Evolutionary conservation across 768 basidiomycete species (phyloP).

Genomic region (Hypholoma sublateritium): DNA sequence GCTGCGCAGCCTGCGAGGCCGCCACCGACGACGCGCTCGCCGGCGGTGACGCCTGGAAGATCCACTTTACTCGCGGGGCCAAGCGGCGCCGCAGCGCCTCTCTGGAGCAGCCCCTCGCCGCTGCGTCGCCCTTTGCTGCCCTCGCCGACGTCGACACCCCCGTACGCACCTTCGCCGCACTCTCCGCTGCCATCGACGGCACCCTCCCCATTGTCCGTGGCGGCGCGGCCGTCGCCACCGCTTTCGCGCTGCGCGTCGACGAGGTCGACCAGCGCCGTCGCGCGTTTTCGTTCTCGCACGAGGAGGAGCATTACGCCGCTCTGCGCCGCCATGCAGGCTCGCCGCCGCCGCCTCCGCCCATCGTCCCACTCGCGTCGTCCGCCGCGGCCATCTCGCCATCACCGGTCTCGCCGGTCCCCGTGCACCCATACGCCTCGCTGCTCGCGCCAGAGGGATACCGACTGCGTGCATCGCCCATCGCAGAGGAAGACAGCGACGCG

Average conservation of each 20-base stretch:
- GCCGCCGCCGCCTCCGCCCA: not conserved
- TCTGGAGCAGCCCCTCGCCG: conserved; percentile 20
- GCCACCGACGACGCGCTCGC: conserved; percentile 56
- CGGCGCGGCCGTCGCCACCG: conserved; percentile 7
- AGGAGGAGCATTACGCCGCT: conserved; percentile 25
- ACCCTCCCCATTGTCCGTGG: not conserved
- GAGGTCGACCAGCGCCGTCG: conserved; percentile 62
- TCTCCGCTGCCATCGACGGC: conserved; percentile 7
- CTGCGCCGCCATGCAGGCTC: not conserved
- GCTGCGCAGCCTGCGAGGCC: conserved; percentile 63
- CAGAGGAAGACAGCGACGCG: conserved; percentile 37
- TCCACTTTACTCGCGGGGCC: conserved; percentile 64
- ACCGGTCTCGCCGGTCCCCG: conserved; percentile 8
- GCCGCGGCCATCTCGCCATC: conserved; percentile 3
- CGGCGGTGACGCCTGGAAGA: conserved; percentile 60
- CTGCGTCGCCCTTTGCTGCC: not conserved
- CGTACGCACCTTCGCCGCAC: conserved; percentile 8
- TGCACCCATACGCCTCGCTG: conserved; percentile 6
- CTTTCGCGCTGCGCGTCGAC: conserved; percentile 53
- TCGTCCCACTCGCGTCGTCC: conserved; percentile 1
- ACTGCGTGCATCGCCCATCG: conserved; percentile 37
- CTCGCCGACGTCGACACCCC: not conserved
- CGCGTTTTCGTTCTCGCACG: conserved; percentile 24
- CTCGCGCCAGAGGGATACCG: conserved; percentile 5
- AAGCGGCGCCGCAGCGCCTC: conserved; percentile 54